These are phyloP conservation scores for Barnettozyma pratensis DNA, from an alignment of 805 yeast species.

Conservation along the genomic window DNA sequence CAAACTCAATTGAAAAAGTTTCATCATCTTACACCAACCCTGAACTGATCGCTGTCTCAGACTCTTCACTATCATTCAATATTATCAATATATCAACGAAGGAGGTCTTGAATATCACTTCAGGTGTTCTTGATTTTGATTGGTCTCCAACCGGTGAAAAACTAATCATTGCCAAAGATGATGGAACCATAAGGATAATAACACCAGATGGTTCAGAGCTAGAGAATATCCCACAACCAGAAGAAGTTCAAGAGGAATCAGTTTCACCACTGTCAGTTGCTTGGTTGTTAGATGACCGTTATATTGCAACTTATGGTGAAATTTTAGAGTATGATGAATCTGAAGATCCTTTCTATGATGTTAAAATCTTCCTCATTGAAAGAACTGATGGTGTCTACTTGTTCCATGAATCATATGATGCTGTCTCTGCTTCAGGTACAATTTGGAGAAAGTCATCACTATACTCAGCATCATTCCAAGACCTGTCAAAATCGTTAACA, in stretches of 20 bases:
- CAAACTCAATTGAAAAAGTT: constrained; percentile 15
- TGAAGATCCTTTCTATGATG: constrained; percentile 23
- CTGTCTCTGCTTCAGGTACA: constrained; percentile 49
- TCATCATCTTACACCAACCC: constrained; percentile 21
- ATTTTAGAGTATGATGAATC: constrained; percentile 25
- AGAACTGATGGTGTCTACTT: neutral
- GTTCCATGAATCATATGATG: constrained; percentile 35
- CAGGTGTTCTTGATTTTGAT: constrained; percentile 21
- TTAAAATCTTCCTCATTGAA: constrained; percentile 22
- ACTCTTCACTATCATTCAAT: constrained; percentile 12
- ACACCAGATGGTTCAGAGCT: constrained; percentile 9
- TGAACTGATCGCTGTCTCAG: constrained; percentile 14
- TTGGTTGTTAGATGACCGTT: constrained; percentile 13
- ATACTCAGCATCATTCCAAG: constrained; percentile 36
- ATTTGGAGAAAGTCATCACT: constrained; percentile 41
- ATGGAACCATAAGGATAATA: constrained; percentile 14
- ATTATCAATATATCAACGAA: constrained; percentile 9
- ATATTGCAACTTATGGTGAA: constrained; percentile 27
- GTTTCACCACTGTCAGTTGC: constrained; percentile 14
- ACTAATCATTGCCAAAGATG: constrained; percentile 12
- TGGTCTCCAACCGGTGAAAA: constrained; percentile 21
- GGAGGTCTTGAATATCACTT: constrained; percentile 1
- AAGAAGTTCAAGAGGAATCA: constrained; percentile 14
- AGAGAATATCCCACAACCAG: constrained; percentile 10
- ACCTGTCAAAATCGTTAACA: constrained; percentile 35